A percentile compares a stretch with the other conserved stretches of the same genome.
phyloP scores from a whole-genome alignment of 805 yeast species.

The Yarrowia porcina region DNA sequence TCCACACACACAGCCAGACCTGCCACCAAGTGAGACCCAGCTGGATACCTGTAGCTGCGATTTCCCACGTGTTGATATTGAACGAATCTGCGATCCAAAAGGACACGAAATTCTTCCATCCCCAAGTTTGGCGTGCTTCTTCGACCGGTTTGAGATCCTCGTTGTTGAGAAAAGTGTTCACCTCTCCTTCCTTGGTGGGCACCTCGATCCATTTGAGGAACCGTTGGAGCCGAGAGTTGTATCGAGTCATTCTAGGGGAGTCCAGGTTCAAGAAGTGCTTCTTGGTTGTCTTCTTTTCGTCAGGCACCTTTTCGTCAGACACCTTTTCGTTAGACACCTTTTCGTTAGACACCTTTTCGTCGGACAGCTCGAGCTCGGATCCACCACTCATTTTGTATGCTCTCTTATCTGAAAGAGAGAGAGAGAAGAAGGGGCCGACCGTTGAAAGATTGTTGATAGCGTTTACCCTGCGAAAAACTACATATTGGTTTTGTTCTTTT shows the following conservation, averaged over 20 bases:
- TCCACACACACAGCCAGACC: constrained; percentile 84
- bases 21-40: constrained; percentile 88
- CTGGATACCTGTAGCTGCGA: constrained; percentile 79
- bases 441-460: background rate
- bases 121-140: constrained; percentile 71
- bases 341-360: background rate
- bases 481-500: too few relatives aligned
- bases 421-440: background rate
- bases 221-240: background rate
- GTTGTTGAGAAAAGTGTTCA: constrained; percentile 54
- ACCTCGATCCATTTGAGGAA: constrained; percentile 12
- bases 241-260: background rate
- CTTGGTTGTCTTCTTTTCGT: background rate
- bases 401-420: background rate
- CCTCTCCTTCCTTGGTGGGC: constrained; percentile 14
- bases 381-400: background rate
- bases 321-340: too few relatives aligned
- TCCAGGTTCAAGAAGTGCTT: background rate
- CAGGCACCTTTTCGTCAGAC: too few relatives aligned
- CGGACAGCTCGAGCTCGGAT: background rate
- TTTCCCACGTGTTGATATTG: constrained; percentile 87
- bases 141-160: constrained; percentile 79
- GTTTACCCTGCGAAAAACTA: background rate
- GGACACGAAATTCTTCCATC: constrained; percentile 73
- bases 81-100: constrained; percentile 90